These are phyloP conservation scores for Mycena indigotica DNA, from an alignment of 768 basidiomycete genomes.

Conservation along the genomic window DNA sequence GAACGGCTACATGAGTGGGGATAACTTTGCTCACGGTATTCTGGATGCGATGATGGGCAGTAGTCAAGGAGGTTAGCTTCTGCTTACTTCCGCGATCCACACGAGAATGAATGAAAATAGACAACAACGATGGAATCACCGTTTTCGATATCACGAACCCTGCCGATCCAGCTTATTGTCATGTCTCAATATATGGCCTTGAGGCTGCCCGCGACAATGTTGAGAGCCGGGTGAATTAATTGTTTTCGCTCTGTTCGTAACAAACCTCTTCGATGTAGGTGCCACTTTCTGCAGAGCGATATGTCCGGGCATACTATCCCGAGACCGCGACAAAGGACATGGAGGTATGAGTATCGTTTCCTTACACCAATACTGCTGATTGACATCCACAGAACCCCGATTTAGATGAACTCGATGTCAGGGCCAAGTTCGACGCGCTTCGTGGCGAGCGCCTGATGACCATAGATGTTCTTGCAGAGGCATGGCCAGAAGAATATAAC, in stretches of 20 bases:
- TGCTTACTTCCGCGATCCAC: background rate
- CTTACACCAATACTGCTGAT: background rate
- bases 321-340: slow-evolving; percentile 2
- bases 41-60: slow-evolving; percentile 27
- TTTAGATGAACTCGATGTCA: slow-evolving; percentile 18
- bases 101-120: slow-evolving; percentile 15
- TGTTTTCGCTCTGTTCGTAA: background rate
- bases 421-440: slow-evolving; percentile 16
- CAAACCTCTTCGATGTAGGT: background rate
- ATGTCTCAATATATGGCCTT: slow-evolving; percentile 9
- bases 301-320: slow-evolving; percentile 23
- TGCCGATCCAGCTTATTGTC: slow-evolving; percentile 28
- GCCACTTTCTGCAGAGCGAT: slow-evolving; percentile 23
- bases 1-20: slow-evolving; percentile 18
- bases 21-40: slow-evolving; percentile 17
- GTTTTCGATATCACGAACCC: slow-evolving; percentile 33
- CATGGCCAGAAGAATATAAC: slow-evolving; percentile 29
- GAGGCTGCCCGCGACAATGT: background rate
- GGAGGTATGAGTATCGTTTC: no score
- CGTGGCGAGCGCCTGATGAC: slow-evolving; percentile 21
- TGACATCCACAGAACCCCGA: background rate
- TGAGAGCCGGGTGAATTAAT: background rate
- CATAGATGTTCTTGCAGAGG: slow-evolving; percentile 25
- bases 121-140: slow-evolving; percentile 35
- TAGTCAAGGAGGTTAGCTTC: slow-evolving; percentile 24